Evolutionary conservation across 805 yeast species (phyloP).

Genomic region (Schizosaccharomyces japonicus): DNA sequence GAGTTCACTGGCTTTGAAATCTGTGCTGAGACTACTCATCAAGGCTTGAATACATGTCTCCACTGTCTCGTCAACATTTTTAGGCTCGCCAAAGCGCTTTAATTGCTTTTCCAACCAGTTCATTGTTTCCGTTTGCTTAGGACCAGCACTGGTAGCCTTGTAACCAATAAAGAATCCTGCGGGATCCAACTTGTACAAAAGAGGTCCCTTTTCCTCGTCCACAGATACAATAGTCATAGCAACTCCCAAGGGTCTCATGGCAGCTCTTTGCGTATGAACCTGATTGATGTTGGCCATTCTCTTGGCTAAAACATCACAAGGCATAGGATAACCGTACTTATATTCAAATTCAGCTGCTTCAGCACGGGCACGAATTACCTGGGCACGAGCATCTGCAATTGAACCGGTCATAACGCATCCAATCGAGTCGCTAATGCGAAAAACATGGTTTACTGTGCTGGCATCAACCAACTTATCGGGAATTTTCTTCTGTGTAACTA

Average conservation of each 20-base stretch:
- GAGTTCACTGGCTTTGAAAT: conserved; percentile 76
- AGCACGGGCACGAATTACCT: conserved; percentile 72
- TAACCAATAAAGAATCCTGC: conserved; percentile 87
- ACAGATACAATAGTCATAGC: conserved; percentile 69
- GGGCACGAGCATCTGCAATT: conserved; percentile 72
- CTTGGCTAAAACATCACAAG: conserved; percentile 24
- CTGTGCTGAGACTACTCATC: conserved; percentile 71
- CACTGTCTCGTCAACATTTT: conserved; percentile 26
- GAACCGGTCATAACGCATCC: conserved; percentile 79
- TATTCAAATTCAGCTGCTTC: conserved; percentile 91
- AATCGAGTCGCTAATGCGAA: conserved; percentile 52
- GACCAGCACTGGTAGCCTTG: conserved; percentile 85
- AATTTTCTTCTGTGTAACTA: conserved; percentile 84
- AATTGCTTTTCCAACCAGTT: conserved; percentile 74
- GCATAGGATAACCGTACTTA: conserved; percentile 83
- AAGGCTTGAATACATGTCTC: conserved; percentile 74
- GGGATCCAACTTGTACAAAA: conserved; percentile 80
- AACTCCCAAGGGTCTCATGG: conserved; percentile 95
- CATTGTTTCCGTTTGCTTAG: conserved; percentile 87
- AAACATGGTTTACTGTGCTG: conserved; percentile 61
- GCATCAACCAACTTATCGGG: conserved; percentile 88
- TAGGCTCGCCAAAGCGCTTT: conserved; percentile 27
- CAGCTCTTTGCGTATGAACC: conserved; percentile 89
- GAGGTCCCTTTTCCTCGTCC: conserved; percentile 79
- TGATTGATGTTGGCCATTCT: conserved; percentile 90